phyloP scores from a whole-genome alignment of 306 rosid genomes.

The Rubus idaeus region DNA sequence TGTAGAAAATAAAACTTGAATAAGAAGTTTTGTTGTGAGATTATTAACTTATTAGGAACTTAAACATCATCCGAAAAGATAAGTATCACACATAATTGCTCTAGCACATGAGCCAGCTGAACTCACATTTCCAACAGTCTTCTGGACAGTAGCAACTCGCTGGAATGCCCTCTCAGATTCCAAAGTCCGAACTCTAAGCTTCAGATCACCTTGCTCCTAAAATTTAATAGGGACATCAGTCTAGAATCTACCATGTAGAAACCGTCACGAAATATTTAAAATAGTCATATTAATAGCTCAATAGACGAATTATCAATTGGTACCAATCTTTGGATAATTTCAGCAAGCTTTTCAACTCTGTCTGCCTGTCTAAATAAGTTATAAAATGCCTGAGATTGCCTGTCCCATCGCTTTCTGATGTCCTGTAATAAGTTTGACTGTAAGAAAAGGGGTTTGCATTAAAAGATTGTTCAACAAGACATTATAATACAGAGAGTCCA shows the following conservation, averaged over 20 bases:
- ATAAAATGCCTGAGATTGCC: constrained; percentile 83
- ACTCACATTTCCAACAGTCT: constrained; percentile 90
- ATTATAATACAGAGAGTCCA: constrained; percentile 17
- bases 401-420: constrained; percentile 79
- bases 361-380: constrained; percentile 98
- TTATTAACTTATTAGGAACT: neutral
- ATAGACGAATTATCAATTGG: constrained; percentile 9
- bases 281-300: constrained; percentile 17
- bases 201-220: constrained; percentile 99
- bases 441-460: constrained; percentile 27
- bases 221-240: constrained; percentile 20
- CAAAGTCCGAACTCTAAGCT: constrained; percentile 91
- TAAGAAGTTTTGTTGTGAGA: neutral
- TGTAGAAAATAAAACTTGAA: neutral
- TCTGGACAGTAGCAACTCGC: constrained; percentile 91
- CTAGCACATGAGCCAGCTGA: constrained; percentile 23
- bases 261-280: constrained; percentile 23
- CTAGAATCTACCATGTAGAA: constrained; percentile 24
- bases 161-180: constrained; percentile 99
- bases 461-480: constrained; percentile 20
- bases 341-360: constrained; percentile 91
- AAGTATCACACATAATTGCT: constrained; percentile 2
- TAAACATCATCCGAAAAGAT: neutral
- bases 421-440: constrained; percentile 56
- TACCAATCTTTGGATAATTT: constrained; percentile 79